A percentile compares a stretch with the other conserved stretches of the same genome.
Evolutionary conservation across 2,329 filamentous ascomycete genomes (phyloP).

Genomic region (Clarireedia homoeocarpa): DNA sequence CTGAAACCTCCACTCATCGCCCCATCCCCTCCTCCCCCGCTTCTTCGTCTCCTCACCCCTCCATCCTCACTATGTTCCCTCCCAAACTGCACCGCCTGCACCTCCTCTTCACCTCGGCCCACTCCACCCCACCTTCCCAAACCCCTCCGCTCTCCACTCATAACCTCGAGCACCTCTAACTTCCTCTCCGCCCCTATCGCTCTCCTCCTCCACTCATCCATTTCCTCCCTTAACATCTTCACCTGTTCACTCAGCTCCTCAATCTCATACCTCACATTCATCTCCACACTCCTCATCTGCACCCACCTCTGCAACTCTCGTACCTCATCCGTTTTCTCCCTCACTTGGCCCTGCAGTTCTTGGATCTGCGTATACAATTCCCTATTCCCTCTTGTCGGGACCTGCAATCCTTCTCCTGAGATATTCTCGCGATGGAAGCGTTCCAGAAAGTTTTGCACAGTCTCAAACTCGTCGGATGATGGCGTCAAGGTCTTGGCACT

Average conservation of each 20-base stretch:
- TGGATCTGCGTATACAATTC: conserved; percentile 38
- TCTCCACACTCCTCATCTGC: conserved; percentile 36
- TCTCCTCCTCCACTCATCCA: conserved; percentile 43
- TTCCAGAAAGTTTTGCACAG: neutral
- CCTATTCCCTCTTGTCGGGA: too few species aligned
- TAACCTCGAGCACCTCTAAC: conserved; percentile 32
- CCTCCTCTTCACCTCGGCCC: neutral
- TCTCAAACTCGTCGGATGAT: neutral
- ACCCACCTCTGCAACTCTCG: conserved; percentile 39
- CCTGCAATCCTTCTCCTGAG: too few species aligned
- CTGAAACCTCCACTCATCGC: neutral
- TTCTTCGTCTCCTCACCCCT: neutral
- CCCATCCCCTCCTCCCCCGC: conserved; percentile 16
- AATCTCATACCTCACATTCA: conserved; percentile 18
- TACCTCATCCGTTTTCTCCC: conserved; percentile 39
- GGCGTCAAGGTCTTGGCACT: neutral
- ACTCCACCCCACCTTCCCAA: neutral
- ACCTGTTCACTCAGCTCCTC: conserved; percentile 43
- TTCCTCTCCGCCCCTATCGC: conserved; percentile 49
- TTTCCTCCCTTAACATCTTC: conserved; percentile 35
- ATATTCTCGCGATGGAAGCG: too few species aligned
- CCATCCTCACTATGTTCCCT: conserved; percentile 7
- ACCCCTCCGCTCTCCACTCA: conserved; percentile 4
- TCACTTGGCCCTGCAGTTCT: conserved; percentile 40
- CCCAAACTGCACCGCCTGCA: neutral